phyloP scores from a whole-genome alignment of 345 rosid species.

The Euclidium syriacum region DNA sequence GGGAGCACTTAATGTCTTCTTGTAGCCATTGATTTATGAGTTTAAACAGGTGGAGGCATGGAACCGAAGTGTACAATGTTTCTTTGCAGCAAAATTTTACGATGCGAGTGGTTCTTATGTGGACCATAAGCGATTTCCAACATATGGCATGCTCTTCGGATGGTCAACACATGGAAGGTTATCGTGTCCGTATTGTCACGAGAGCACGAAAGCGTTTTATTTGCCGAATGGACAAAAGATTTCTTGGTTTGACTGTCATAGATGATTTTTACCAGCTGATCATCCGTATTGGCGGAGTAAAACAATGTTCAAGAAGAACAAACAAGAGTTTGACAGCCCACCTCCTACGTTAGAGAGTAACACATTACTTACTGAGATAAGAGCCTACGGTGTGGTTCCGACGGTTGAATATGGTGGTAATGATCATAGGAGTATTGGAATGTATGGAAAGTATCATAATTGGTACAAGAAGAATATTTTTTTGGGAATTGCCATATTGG shows the following conservation, averaged over 20 bases:
- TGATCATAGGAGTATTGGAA: background rate
- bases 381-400: background rate
- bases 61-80: background rate
- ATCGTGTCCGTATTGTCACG: background rate
- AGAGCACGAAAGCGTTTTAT: background rate
- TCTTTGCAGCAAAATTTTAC: background rate
- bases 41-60: background rate
- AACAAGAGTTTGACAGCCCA: background rate
- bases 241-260: background rate
- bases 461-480: background rate
- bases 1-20: background rate
- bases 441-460: background rate
- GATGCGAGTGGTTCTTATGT: background rate
- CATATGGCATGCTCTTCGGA: background rate
- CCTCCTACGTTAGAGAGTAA: background rate
- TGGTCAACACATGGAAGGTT: background rate
- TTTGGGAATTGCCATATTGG: no score
- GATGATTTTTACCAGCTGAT: background rate
- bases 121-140: background rate
- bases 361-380: background rate
- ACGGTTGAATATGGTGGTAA: background rate
- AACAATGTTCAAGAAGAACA: background rate
- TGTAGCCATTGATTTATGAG: background rate
- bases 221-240: background rate
- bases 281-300: background rate